Evolutionary conservation across 1,284 basidiomycete genomes (phyloP), one percentile per base, ranked within the genome.

Genomic region (Ceratorhiza oryzae-sativae): DNA sequence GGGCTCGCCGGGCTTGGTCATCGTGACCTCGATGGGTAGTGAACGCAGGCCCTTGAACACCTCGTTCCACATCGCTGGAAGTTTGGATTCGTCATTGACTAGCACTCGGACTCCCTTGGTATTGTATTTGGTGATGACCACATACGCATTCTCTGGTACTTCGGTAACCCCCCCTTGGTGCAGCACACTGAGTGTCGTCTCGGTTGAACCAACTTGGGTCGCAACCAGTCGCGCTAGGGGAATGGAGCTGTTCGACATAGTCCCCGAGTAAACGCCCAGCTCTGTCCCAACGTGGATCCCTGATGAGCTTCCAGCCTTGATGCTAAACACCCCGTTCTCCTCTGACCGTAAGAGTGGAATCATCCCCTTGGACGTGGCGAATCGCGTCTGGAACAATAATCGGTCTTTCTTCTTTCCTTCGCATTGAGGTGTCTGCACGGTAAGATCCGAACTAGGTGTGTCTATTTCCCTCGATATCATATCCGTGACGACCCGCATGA

Each of bases 211-310:
- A 39, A 71, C 67, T 3, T 59, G 1, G 20, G 20, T 39, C 32
- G 56, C 67, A 15, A 71, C 67, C 13, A 71, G 67, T 41, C 20
- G 41, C 2, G 55, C 30, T 20, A 59, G 15, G 12, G 67, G 67
- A 23, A n/a, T 4, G 18, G 55, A 18, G 9, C 13, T n/a, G 34
- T 25, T 59, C 5, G n/a, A 20, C 41, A 59, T 48, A 15, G 3
- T 49, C 10, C 36, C 32, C 12, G 67, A 45, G 15, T 45, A 71
- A 20, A 71, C 45, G 20, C 32, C 67, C 15, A 71, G 56, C 27
- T 71, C 67, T 32, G 67, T 71, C 13, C 67, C 67, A n/a, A 30
- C n/a, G 10, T 46, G 30, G 55, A 71, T 59, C 42, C 67, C 67
- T 0, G 41, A 46, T 2, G 67, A 55, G n/a, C 56, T 59, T 2